Base-by-base conservation (phyloP, 768 basidiomycete genomes). In the Russula lepida region DNA sequence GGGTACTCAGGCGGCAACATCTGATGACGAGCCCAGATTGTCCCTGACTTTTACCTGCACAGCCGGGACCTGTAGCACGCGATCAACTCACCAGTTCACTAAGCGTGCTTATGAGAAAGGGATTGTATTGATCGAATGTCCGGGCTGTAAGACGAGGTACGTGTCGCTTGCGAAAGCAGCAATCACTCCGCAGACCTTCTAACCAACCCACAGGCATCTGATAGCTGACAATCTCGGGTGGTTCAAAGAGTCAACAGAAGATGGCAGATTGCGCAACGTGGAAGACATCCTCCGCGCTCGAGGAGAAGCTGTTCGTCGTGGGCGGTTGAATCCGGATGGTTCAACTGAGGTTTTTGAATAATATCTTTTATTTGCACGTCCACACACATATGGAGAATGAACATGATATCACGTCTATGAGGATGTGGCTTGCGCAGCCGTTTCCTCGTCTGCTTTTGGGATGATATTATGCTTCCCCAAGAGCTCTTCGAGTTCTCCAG, bases 201-300 rank as follows among this genome's bases (percentile, higher is more conserved):
- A 13, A 27, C 46, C 19, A 27, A 25, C 21, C 15, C 28, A 25
- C 63, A 91, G 89, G 32, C 89, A 92, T 71, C 74, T 94, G 11
- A 91, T 93, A 66, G 93, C 93, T 4, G 93, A 95, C 69, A 86
- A 95, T 68, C 74, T 95, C 13, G 89, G 88, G 1, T 95, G 93
- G 93, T 95, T 95, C 76, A 85, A 90, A 68, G 90, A 93, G 30
- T 80, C 74, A 30, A 92, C 88, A 6, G 74, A 84, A 62, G 83
- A 83, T 5, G 90, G 89, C 6, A 84, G 82, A 61, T 72, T 88
- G 27, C 81, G 77, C 58, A 97, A 89, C 1, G 76, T 98, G 4
- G 95, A 98, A 71, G 89, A 93, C 60, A 72, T 98, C 15, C 73
- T 97, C 60, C 78, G 76, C 35, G 84, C 80, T 0, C 87, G 85